These are phyloP conservation scores for Urtica urens DNA, from an alignment of 306 rosid species.

Conservation along the genomic window DNA sequence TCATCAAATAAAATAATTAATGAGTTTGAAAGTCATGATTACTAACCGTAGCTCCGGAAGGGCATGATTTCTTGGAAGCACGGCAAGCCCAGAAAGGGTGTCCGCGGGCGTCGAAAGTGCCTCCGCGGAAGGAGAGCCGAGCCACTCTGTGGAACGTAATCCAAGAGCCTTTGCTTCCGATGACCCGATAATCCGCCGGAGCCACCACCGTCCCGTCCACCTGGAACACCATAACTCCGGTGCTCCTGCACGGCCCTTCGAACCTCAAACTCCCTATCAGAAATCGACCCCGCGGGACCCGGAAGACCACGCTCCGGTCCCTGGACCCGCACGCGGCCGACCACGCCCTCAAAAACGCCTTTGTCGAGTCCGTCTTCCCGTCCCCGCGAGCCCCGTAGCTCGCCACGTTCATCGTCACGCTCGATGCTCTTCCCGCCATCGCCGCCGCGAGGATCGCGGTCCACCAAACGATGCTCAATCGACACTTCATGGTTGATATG, in stretches of 20 bases:
- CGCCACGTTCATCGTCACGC: conserved; percentile 26
- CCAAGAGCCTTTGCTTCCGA: too few species aligned
- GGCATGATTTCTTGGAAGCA: conserved; percentile 32
- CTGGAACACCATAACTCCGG: too few species aligned
- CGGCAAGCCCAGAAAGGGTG: conserved; percentile 44
- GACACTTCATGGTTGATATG: too few species aligned
- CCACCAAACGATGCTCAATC: too few species aligned
- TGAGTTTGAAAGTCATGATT: not conserved
- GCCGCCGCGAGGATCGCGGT: too few species aligned
- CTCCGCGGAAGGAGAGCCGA: conserved; percentile 31
- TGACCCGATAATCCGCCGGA: too few species aligned
- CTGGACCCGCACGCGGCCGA: conserved; percentile 26
- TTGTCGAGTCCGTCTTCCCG: conserved; percentile 39
- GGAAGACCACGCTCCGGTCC: conserved; percentile 17
- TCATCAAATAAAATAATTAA: not conserved
- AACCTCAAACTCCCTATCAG: conserved; percentile 24
- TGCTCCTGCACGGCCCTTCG: conserved; percentile 50
- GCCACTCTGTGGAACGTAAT: too few species aligned
- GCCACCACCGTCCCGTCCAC: too few species aligned
- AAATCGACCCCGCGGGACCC: conserved; percentile 58
- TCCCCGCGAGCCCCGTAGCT: conserved; percentile 43
- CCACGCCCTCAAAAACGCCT: conserved; percentile 41
- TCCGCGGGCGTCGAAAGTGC: conserved; percentile 41
- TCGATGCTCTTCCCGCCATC: too few species aligned
- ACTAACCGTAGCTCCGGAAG: conserved; percentile 47